Conservation (phyloP, 2,329 filamentous ascomycete species). For the Penicillium paneum region DNA sequence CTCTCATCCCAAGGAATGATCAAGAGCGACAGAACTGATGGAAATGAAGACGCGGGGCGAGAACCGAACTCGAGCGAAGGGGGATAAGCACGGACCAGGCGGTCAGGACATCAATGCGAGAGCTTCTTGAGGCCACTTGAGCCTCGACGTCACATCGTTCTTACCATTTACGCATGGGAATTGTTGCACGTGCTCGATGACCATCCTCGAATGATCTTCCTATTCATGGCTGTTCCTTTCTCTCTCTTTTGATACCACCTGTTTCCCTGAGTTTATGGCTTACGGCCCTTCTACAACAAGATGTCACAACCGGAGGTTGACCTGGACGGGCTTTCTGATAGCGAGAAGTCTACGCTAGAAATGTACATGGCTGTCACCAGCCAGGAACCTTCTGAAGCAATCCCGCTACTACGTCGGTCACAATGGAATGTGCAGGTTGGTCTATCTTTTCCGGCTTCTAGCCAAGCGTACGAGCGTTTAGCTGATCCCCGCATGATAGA, state of each 20-base stretch:
- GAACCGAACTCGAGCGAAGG: conserved; percentile 23
- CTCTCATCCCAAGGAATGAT: conserved; percentile 17
- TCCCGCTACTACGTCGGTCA: conserved; percentile 75
- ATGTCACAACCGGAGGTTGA: conserved; percentile 51
- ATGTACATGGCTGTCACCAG: conserved; percentile 87
- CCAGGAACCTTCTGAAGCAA: conserved; percentile 71
- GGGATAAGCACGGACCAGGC: conserved; percentile 27
- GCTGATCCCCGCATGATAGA: conserved; percentile 52
- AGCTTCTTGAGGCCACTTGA: conserved; percentile 9
- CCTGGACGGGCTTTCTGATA: conserved; percentile 66
- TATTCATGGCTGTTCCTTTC: neutral
- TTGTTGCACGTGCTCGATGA: conserved; percentile 2
- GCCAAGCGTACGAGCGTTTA: conserved; percentile 5
- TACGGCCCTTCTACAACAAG: conserved; percentile 18
- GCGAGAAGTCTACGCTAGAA: conserved; percentile 79
- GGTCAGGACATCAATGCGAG: conserved; percentile 20
- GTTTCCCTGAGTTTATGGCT: conserved; percentile 20
- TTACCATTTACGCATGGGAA: neutral
- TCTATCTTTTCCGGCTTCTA: neutral
- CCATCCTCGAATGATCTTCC: neutral
- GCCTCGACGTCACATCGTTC: conserved; percentile 2
- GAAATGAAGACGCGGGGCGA: conserved; percentile 24
- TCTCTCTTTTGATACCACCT: neutral
- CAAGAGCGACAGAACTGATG: conserved; percentile 19
- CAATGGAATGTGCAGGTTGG: conserved; percentile 92